phyloP scores from a whole-genome alignment of 257 asterid genomes.

The Forsythia suspensa region DNA sequence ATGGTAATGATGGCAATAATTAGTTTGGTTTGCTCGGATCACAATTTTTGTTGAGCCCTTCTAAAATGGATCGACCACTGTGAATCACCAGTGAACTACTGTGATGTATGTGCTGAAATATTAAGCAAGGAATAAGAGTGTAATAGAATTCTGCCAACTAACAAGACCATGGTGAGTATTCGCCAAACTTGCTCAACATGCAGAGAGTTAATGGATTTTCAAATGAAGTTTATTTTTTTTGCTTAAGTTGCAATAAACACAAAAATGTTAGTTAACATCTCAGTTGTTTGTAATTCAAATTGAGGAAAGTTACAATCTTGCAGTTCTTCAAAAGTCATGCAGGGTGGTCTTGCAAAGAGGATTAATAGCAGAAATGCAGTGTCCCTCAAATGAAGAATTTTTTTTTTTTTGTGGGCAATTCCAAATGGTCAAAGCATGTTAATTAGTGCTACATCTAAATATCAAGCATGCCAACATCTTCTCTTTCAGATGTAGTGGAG shows the following conservation, averaged over 20 bases:
- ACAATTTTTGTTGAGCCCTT: neutral
- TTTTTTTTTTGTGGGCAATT: neutral
- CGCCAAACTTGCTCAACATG: neutral
- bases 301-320: neutral
- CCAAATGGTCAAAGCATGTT: neutral
- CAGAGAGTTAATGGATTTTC: slow-evolving; percentile 7
- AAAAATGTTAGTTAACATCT: slow-evolving; percentile 6
- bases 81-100: neutral
- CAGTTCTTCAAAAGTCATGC: slow-evolving; percentile 5
- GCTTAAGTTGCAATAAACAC: slow-evolving; percentile 1
- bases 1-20: neutral
- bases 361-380: slow-evolving; percentile 1
- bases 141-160: neutral
- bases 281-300: neutral
- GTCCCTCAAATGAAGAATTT: slow-evolving; percentile 14
- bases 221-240: neutral
- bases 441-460: slow-evolving; percentile 1
- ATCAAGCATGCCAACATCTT: slow-evolving; percentile 11
- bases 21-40: neutral
- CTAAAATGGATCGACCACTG: neutral
- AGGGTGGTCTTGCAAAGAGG: slow-evolving; percentile 14
- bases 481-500: slow-evolving; percentile 11
- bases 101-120: neutral
- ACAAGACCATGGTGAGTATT: slow-evolving; percentile 1
- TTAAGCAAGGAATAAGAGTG: neutral